Conservation (phyloP, 2,329 filamentous ascomycete genomes). For the Neofusicoccum kwambonambiense region DNA sequence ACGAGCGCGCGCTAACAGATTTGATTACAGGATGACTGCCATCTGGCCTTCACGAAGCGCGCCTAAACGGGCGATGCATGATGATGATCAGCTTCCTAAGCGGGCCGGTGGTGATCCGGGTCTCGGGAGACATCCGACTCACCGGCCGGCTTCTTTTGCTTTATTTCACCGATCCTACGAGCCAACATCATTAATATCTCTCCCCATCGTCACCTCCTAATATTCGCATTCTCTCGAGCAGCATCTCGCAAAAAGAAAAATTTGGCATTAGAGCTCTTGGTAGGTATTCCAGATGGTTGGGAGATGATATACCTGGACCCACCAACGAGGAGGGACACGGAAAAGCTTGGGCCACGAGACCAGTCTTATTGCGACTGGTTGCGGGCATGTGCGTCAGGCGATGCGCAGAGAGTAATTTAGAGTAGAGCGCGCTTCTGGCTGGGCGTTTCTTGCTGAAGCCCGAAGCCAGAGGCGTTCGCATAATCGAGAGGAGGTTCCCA, state of each 20-base stretch:
- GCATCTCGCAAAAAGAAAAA: background rate
- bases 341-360: conserved; percentile 9
- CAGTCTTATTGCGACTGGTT: conserved; percentile 4
- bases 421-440: background rate
- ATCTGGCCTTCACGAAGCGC: conserved; percentile 19
- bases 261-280: background rate
- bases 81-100: conserved; percentile 11
- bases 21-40: conserved; percentile 20
- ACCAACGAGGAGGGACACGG: background rate
- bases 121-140: conserved; percentile 10
- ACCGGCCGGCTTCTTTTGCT: conserved; percentile 5
- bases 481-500: background rate
- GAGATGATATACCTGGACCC: background rate
- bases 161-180: background rate
- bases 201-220: background rate
- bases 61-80: conserved; percentile 8
- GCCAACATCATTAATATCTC: conserved; percentile 3
- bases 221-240: background rate
- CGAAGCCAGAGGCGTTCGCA: background rate
- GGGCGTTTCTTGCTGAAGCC: background rate
- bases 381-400: conserved; percentile 6
- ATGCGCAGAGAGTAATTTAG: conserved; percentile 9
- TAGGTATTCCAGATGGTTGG: background rate
- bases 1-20: background rate
- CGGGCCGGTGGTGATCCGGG: conserved; percentile 11